Percentiles rank a stretch among this genome's conserved stretches.
These are phyloP conservation scores for Botrytis tulipae DNA, from an alignment of 2,329 filamentous ascomycete species.

Conservation along the genomic window DNA sequence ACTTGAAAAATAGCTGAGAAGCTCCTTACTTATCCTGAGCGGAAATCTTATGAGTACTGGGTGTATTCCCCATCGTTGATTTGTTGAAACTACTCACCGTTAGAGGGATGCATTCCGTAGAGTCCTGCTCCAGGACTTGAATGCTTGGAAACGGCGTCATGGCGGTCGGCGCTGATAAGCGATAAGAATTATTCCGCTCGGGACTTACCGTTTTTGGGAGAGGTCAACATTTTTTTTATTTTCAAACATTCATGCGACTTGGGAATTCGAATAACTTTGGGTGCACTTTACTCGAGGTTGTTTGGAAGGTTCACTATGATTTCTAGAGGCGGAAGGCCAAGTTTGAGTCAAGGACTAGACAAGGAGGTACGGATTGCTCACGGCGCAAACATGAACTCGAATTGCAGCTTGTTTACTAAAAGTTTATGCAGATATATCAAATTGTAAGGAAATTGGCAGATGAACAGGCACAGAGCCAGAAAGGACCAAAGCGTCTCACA, in stretches of 20 bases:
- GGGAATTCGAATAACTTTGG: neutral
- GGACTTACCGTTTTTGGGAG: constrained; percentile 12
- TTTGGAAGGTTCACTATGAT: constrained; percentile 29
- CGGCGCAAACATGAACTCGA: constrained; percentile 10
- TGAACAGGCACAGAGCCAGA: constrained; percentile 54
- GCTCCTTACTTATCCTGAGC: constrained; percentile 80
- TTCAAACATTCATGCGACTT: neutral
- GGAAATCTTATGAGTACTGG: constrained; percentile 64
- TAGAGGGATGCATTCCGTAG: constrained; percentile 3
- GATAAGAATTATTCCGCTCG: constrained; percentile 11
- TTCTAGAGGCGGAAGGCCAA: constrained; percentile 44
- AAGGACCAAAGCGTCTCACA: constrained; percentile 50
- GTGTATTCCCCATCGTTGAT: constrained; percentile 59
- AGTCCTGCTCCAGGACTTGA: neutral
- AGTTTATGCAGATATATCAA: constrained; percentile 61
- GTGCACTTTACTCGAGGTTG: no score
- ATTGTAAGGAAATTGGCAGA: constrained; percentile 75
- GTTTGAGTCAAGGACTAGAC: constrained; percentile 57
- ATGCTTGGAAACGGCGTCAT: constrained; percentile 16
- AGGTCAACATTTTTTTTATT: constrained; percentile 13
- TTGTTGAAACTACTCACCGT: constrained; percentile 15
- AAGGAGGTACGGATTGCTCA: constrained; percentile 49
- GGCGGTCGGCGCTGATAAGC: constrained; percentile 21
- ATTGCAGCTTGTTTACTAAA: constrained; percentile 12
- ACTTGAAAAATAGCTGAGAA: neutral